Evolutionary conservation across 495 filamentous ascomycete species (phyloP), one percentile per base, ranked within the genome.

Genomic region (Sporormia fimetaria): DNA sequence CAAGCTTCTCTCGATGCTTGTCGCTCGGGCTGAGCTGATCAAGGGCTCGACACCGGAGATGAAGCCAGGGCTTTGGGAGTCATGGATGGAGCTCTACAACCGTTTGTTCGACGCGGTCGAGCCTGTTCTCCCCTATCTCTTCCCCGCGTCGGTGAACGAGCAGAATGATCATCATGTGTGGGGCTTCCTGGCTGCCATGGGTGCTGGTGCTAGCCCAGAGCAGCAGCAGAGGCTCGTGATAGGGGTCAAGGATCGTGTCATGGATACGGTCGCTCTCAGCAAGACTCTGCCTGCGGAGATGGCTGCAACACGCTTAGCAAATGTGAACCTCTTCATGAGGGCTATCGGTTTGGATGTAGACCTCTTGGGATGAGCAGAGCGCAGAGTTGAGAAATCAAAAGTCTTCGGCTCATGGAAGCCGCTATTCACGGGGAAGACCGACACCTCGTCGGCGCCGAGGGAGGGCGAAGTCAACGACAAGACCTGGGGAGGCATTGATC

Each of bases 321-420:
- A 94, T 57, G 92, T 98, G 50, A 96, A 98, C 61, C 65, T 98
- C 21, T 98, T 98, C 60, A 95, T 98, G 88, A 76, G 85, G 47
- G 90, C 88, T 37, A 96, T 98, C 60, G 92, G 90, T 3, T 69
- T 98, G 52, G 92, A 96, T 67, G 90, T 98, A 23, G 90, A 94
- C 52, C 67, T 95, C 43, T 76, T 98, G 49, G 80, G 82, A 57
- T 94, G 55, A 74, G 37, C 27, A 11, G 11, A 24, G 28, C 1
- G 21, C 18, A 20, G 28, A 33, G 17, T 11, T 18, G 17, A 33
- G 7, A 18, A 15, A 42, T 10, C n/a, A 17, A 30, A 33, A 32
- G 28, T n/a, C n/a, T n/a, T n/a, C n/a, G n/a, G n/a, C n/a, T n/a
- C n/a, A n/a, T n/a, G n/a, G n/a, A n/a, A n/a, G n/a, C n/a, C n/a